Evolutionary conservation across 1,139 yeast genomes (phyloP), one percentile per base, ranked within the genome.

Genomic region (Geotrichum klebahnii): DNA sequence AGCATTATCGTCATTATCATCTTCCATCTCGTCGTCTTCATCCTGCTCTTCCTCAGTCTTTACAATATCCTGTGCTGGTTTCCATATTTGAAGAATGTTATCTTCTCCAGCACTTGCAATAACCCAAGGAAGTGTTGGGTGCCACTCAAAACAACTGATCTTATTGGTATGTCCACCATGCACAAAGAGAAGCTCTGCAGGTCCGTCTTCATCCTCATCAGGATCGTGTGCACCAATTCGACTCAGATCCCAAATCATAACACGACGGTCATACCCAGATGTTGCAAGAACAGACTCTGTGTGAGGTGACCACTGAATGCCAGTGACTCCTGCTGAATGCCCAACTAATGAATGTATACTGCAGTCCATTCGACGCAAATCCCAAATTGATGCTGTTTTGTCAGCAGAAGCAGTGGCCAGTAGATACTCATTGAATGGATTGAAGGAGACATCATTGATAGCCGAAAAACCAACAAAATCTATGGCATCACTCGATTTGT

Each of bases 141-240:
- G 86, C 98, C 98, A 92, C 43, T 82, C 79, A 42, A 90, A 72
- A 63, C 90, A 97, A 60, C 84, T 82, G 14, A 92, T 86, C 20
- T 94, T 90, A 50, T 84, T 73, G 77, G 92, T 80, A 65, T 92
- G 99, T 0, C 98, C 98, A 10, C 84, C 87, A 66, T 94, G 98
- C 32, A 78, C 75, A 62, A 92, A 90, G 20, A 82, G 53, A 41
- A 82, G 67, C 36, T 70, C 75, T 2, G 71, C 65, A 2, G 64
- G 63, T 2, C 67, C 67, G 42, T 64, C 56, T 53, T 62, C 67
- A 23, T 49, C 63, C 53, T 53, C 70, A 51, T 64, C 69, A 2
- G 54, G 54, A 51, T 52, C 64, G 5, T 40, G 29, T 22, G 12
- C 29, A 2, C 68, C 71, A 5, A 66, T 62, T 29, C 65, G 63